Conservation (phyloP, 805 yeast species). For the Wickerhamiella shivajii region DNA sequence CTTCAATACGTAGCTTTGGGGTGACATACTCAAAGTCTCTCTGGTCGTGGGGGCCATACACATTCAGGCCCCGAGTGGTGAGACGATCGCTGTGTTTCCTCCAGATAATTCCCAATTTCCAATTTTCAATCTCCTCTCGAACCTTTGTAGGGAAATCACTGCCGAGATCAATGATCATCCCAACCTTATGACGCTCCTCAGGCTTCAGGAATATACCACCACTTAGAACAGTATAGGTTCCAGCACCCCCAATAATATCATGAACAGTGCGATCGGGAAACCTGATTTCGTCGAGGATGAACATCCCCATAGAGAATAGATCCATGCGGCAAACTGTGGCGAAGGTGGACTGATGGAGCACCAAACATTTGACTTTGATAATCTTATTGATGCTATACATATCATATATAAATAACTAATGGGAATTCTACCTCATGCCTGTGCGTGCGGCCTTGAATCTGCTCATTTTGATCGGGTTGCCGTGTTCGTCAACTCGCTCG, state of each 20-base stretch:
- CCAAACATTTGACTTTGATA: slow-evolving; percentile 12
- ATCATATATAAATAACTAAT: slow-evolving; percentile 6
- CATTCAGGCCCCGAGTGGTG: slow-evolving; percentile 75
- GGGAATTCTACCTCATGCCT: slow-evolving; percentile 6
- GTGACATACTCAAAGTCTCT: slow-evolving; percentile 47
- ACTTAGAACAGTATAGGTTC: slow-evolving; percentile 66
- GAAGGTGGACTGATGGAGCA: not conserved
- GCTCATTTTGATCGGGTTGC: slow-evolving; percentile 45
- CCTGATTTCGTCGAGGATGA: slow-evolving; percentile 76
- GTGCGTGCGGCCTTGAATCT: slow-evolving; percentile 47
- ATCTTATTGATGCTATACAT: not conserved
- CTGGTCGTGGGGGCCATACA: slow-evolving; percentile 48
- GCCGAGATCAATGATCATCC: slow-evolving; percentile 71
- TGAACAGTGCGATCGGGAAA: slow-evolving; percentile 29
- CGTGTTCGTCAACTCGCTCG: slow-evolving; percentile 55
- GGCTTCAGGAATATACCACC: slow-evolving; percentile 39
- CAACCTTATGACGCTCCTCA: slow-evolving; percentile 27
- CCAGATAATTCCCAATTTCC: slow-evolving; percentile 49
- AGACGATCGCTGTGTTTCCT: slow-evolving; percentile 37
- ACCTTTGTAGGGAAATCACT: slow-evolving; percentile 49
- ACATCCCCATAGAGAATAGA: slow-evolving; percentile 70
- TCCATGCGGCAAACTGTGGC: too few relatives aligned
- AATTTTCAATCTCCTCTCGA: slow-evolving; percentile 32
- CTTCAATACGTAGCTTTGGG: slow-evolving; percentile 45
- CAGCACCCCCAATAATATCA: slow-evolving; percentile 80